phyloP scores from a whole-genome alignment of 352 stramenopile species.

The Aphanomyces invadans region DNA sequence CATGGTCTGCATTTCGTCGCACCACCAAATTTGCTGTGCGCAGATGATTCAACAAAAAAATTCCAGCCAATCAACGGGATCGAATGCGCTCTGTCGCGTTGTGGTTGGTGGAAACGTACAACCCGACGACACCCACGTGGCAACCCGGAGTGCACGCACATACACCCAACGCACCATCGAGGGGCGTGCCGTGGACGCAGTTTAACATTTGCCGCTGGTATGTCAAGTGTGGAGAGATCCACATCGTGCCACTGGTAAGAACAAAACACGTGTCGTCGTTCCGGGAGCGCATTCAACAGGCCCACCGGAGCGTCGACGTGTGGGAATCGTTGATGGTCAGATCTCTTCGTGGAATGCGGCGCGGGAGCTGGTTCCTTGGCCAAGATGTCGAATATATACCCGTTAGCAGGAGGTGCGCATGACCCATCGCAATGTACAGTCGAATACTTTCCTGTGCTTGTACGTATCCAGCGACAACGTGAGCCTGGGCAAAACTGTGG shows the following conservation, averaged over 20 bases:
- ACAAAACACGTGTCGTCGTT: background rate
- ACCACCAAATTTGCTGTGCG: no score
- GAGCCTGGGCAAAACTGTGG: constrained; percentile 5
- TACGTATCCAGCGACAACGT: constrained; percentile 18
- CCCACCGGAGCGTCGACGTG: constrained; percentile 26
- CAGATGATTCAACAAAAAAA: no score
- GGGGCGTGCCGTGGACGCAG: no score
- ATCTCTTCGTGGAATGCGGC: constrained; percentile 34
- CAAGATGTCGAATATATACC: constrained; percentile 29
- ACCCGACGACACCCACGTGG: no score
- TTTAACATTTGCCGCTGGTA: background rate
- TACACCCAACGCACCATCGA: no score
- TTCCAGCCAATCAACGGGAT: background rate
- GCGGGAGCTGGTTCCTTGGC: constrained; percentile 6
- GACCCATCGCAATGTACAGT: constrained; percentile 23
- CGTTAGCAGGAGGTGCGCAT: constrained; percentile 30
- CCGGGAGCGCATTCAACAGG: background rate
- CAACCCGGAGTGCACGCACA: no score
- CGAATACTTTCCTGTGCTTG: constrained; percentile 24
- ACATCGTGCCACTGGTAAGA: background rate
- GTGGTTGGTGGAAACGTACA: background rate
- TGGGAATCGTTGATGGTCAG: constrained; percentile 31
- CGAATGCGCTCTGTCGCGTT: background rate
- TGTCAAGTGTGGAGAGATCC: background rate
- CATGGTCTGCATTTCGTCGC: no score